phyloP scores from a whole-genome alignment of 129 eudicot species.

The Lonicera japonica region DNA sequence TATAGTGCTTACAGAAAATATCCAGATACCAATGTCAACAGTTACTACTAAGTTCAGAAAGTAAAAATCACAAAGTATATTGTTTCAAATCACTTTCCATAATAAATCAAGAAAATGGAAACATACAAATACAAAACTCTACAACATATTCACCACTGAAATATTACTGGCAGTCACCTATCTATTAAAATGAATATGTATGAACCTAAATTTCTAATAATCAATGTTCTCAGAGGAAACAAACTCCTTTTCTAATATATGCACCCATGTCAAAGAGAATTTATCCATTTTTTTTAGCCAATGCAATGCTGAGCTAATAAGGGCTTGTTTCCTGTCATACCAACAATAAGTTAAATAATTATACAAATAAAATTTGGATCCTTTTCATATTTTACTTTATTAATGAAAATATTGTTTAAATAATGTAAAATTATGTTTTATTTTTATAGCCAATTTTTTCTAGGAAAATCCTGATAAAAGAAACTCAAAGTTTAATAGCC shows the following conservation, averaged over 20 bases:
- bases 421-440: too few relatives aligned
- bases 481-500: background rate
- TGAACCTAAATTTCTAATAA: background rate
- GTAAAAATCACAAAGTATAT: background rate
- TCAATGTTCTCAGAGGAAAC: background rate
- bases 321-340: background rate
- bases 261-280: background rate
- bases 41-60: background rate
- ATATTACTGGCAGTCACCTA: background rate
- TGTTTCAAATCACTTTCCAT: background rate
- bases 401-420: too few relatives aligned
- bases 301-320: background rate
- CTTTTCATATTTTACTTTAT: background rate
- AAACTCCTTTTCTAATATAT: background rate
- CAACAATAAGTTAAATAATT: background rate
- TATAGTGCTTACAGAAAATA: slow-evolving; percentile 54
- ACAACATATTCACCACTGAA: background rate
- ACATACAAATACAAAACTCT: background rate
- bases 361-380: background rate
- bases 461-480: background rate
- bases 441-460: too few relatives aligned
- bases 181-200: background rate
- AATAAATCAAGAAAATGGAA: background rate
- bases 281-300: background rate
- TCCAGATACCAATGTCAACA: slow-evolving; percentile 15